phyloP scores from a whole-genome alignment of 2,329 filamentous ascomycete species.

The Teratosphaeria zuluensis region DNA sequence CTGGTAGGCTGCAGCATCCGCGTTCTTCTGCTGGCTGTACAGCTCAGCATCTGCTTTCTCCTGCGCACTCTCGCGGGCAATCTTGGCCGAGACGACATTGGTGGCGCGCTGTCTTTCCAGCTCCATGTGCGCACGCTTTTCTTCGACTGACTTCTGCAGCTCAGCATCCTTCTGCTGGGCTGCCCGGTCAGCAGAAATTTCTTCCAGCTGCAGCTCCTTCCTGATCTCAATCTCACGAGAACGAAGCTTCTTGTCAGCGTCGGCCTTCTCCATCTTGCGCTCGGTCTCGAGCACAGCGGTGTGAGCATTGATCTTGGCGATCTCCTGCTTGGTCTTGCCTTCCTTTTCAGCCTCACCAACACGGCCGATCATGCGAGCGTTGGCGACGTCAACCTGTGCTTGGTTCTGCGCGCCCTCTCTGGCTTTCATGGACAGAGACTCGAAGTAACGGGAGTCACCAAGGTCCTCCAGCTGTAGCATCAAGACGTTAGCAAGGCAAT shows the following conservation, averaged over 20 bases:
- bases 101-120: slow-evolving; percentile 68
- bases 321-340: slow-evolving; percentile 73
- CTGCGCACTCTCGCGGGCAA: slow-evolving; percentile 54
- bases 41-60: slow-evolving; percentile 53
- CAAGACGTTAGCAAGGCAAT: neutral
- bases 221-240: slow-evolving; percentile 63
- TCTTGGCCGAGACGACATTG: slow-evolving; percentile 69
- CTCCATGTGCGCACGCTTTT: slow-evolving; percentile 68
- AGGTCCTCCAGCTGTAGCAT: slow-evolving; percentile 58
- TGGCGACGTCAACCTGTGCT: slow-evolving; percentile 53
- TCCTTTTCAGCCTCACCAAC: slow-evolving; percentile 69
- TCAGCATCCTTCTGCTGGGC: slow-evolving; percentile 72
- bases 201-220: slow-evolving; percentile 64
- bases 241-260: slow-evolving; percentile 64
- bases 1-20: slow-evolving; percentile 47
- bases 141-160: slow-evolving; percentile 66
- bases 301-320: slow-evolving; percentile 78
- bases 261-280: slow-evolving; percentile 69
- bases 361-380: slow-evolving; percentile 54
- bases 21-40: slow-evolving; percentile 42
- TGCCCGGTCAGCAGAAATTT: slow-evolving; percentile 61
- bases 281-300: slow-evolving; percentile 79
- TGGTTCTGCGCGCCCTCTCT: slow-evolving; percentile 80
- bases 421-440: slow-evolving; percentile 70
- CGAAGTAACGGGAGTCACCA: slow-evolving; percentile 72